Evolutionary conservation across 1,284 basidiomycete species (phyloP), one percentile per base, ranked within the genome.

Genomic region (Puccinia polysora): DNA sequence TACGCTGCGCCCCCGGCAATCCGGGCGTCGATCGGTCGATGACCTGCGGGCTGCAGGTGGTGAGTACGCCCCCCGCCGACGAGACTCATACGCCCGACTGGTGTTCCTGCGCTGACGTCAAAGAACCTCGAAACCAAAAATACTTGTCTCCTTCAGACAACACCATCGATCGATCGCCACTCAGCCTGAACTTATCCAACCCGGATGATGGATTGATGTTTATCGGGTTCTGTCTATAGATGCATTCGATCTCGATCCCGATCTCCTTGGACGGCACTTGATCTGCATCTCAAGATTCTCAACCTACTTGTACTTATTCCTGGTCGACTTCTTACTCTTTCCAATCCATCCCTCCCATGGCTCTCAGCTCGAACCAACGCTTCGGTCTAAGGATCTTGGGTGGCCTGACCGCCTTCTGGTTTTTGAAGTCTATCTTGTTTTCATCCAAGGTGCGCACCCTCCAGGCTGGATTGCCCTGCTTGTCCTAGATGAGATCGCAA

Each of bases 131-230:
- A n/a, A n/a, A n/a, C n/a, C n/a, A n/a, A n/a, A n/a, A n/a, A n/a
- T n/a, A n/a, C n/a, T n/a, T n/a, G n/a, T n/a, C n/a, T n/a, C n/a
- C n/a, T n/a, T n/a, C n/a, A n/a, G n/a, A n/a, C n/a, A n/a, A n/a
- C n/a, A n/a, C n/a, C n/a, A n/a, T n/a, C n/a, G n/a, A n/a, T n/a
- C n/a, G n/a, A n/a, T n/a, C n/a, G n/a, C n/a, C n/a, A n/a, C n/a
- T n/a, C n/a, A n/a, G n/a, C n/a, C n/a, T n/a, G 78, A 93, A 93
- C 0, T 97, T 97, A 80, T 95, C 93, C 0, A 96, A 93, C 78
- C 93, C 93, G 1, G 94, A 91, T 78, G 93, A 97, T 80, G 91
- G 96, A 58, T 82, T 97, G 68, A 93, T 96, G 81, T 93, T 89
- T 23, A 86, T 96, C 78, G 87, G 91, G 75, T 88, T 96, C 73